A percentile compares a stretch with the other conserved stretches of the same genome.
Conservation (phyloP, 192 early-diverging fungal genomes). For the Glomus cerebriforme region DNA sequence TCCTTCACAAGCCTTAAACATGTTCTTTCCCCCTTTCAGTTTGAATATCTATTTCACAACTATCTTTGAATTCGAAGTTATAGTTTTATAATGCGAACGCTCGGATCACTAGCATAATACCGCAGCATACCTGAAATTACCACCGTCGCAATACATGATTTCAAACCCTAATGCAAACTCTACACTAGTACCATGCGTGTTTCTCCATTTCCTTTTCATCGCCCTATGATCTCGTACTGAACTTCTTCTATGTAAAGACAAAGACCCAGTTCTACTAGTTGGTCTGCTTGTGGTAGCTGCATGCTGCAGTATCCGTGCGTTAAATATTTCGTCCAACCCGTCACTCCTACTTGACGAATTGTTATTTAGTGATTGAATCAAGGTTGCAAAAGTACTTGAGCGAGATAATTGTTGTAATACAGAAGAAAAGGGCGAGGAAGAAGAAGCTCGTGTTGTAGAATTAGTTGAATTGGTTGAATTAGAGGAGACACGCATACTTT, state of each 20-base stretch:
- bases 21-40: not conserved
- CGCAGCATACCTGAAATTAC: slow-evolving; percentile 11
- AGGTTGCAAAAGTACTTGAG: slow-evolving; percentile 21
- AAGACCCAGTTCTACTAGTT: not conserved
- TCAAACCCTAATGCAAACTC: slow-evolving; percentile 18
- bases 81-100: not conserved
- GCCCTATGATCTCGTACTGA: slow-evolving; percentile 23
- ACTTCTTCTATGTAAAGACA: slow-evolving; percentile 21
- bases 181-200: not conserved
- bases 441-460: not conserved
- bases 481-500: not conserved
- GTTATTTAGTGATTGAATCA: slow-evolving; percentile 23
- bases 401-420: slow-evolving; percentile 24
- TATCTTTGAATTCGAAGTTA: not conserved
- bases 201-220: slow-evolving; percentile 14
- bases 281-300: not conserved
- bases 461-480: not conserved
- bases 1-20: not conserved
- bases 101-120: not conserved
- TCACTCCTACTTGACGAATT: slow-evolving; percentile 16
- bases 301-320: slow-evolving; percentile 9
- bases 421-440: slow-evolving; percentile 7
- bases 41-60: too few species aligned
- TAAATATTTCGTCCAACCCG: slow-evolving; percentile 11
- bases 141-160: slow-evolving; percentile 19